These are phyloP conservation scores for Hyphopichia burtonii DNA, from an alignment of 1,139 yeast species.

Conservation along the genomic window DNA sequence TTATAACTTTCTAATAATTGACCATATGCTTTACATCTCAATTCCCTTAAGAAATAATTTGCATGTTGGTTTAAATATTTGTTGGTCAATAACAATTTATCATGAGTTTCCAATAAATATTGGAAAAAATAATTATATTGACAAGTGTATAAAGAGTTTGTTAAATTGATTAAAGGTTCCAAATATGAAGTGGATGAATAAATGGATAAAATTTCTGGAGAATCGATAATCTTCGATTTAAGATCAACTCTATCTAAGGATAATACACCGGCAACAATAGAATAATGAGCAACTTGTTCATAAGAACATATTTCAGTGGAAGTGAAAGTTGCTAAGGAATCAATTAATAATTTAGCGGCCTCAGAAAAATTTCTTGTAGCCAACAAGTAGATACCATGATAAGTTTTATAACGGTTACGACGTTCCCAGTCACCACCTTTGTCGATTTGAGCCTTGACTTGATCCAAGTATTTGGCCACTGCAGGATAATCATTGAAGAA, in stretches of 20 bases:
- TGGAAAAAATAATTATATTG: slow-evolving; percentile 83
- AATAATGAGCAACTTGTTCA: slow-evolving; percentile 86
- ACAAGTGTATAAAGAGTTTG: slow-evolving; percentile 85
- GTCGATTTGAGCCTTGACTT: slow-evolving; percentile 73
- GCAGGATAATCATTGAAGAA: slow-evolving; percentile 77
- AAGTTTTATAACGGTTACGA: slow-evolving; percentile 90
- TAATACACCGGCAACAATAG: slow-evolving; percentile 82
- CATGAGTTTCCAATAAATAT: slow-evolving; percentile 75
- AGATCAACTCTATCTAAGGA: slow-evolving; percentile 81
- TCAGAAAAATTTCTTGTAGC: slow-evolving; percentile 84
- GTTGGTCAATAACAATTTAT: slow-evolving; percentile 66
- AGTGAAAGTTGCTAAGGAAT: slow-evolving; percentile 92
- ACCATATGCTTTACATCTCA: slow-evolving; percentile 93
- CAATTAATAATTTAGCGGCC: slow-evolving; percentile 80
- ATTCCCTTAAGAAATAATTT: slow-evolving; percentile 81
- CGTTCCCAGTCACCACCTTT: slow-evolving; percentile 99
- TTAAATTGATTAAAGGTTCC: slow-evolving; percentile 79
- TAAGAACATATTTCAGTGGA: slow-evolving; percentile 90
- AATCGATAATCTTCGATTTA: slow-evolving; percentile 82
- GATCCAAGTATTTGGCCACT: slow-evolving; percentile 73
- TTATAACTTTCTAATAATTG: slow-evolving; percentile 94
- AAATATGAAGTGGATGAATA: slow-evolving; percentile 69
- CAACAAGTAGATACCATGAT: slow-evolving; percentile 78
- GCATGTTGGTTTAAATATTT: slow-evolving; percentile 80
- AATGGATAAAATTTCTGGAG: slow-evolving; percentile 88